Evolutionary conservation across 108 stramenopile species (phyloP).

Genomic region (Pseudonitzschia multistriata): DNA sequence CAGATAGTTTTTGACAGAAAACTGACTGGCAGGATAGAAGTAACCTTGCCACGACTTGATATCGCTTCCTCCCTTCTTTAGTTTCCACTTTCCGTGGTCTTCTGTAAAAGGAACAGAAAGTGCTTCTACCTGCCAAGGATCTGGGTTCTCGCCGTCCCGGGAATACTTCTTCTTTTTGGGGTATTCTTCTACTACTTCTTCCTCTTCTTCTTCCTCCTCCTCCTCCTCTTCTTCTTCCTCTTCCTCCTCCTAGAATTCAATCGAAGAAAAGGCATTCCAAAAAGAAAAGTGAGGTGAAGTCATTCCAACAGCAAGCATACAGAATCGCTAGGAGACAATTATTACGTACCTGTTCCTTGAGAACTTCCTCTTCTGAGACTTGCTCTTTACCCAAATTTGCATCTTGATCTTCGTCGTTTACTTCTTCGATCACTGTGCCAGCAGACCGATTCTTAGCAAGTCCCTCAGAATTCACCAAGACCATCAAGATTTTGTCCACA

Average conservation of each 20-base stretch:
- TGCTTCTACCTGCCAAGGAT: slow-evolving; percentile 87
- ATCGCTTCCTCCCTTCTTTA: slow-evolving; percentile 21
- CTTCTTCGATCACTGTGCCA: slow-evolving; percentile 60
- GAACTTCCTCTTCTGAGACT: slow-evolving; percentile 95
- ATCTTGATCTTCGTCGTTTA: slow-evolving; percentile 83
- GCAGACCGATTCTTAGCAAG: slow-evolving; percentile 48
- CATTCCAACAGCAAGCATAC: not conserved
- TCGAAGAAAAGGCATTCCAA: not conserved
- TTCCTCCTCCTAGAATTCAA: slow-evolving; percentile 72
- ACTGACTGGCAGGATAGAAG: slow-evolving; percentile 95
- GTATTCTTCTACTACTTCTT: slow-evolving; percentile 90
- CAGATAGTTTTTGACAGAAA: slow-evolving; percentile 92
- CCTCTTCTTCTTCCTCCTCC: slow-evolving; percentile 90
- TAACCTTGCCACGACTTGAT: slow-evolving; percentile 69
- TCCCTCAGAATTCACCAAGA: slow-evolving; percentile 89
- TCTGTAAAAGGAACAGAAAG: slow-evolving; percentile 58
- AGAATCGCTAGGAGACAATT: not conserved
- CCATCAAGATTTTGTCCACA: slow-evolving; percentile 91
- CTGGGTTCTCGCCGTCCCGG: slow-evolving; percentile 93
- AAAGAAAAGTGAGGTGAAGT: slow-evolving; percentile 17
- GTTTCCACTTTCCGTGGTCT: slow-evolving; percentile 35
- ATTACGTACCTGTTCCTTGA: slow-evolving; percentile 88
- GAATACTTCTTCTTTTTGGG: slow-evolving; percentile 95
- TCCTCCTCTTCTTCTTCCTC: slow-evolving; percentile 95
- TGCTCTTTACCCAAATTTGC: slow-evolving; percentile 91